Evolutionary conservation across 768 basidiomycete species (phyloP), one percentile per base, ranked within the genome.

Genomic region (Serendipita vermifera): DNA sequence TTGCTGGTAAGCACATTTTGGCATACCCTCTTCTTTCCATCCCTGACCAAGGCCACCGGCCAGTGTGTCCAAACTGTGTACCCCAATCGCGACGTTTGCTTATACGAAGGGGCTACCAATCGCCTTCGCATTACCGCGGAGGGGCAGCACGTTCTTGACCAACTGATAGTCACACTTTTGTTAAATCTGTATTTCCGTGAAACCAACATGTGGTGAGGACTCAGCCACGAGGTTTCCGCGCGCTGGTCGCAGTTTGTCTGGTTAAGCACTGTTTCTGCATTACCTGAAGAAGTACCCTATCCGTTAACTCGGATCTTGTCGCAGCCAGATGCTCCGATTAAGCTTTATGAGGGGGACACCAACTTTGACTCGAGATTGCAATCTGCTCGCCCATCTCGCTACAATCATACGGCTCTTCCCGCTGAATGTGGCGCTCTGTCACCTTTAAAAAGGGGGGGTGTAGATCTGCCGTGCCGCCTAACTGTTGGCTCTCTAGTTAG

Each of bases 171-270:
- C 22, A 51, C 46, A 22, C 27, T 51, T 15, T n/a, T 51, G 46
- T 51, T 51, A 3, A 51, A 51, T 51, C 46, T 51, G 22, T 51
- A 51, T 31, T 51, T 20, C 46, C 46, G 46, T 22, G 46, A 51
- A 31, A 24, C 29, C n/a, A 51, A 51, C 46, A 4, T 22, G 2
- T 51, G 46, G 46, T 51, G 32, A 51, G n/a, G n/a, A n/a, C n/a
- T n/a, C n/a, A n/a, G n/a, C n/a, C 46, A 51, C 29, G 46, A 20
- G 46, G 46, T 15, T 51, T 22, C 46, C n/a, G 46, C 46, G 46
- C 32, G 46, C 32, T n/a, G 46, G 46, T 51, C 32, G 46, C 46
- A 31, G 46, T 17, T 31, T 31, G 27, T 51, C 29, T 51, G 24
- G 46, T 51, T 26, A 27, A 31, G n/a, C n/a, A 27, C 46, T 51